Evolutionary conservation across 768 basidiomycete genomes (phyloP).

Genomic region (Myochromella boudieri): DNA sequence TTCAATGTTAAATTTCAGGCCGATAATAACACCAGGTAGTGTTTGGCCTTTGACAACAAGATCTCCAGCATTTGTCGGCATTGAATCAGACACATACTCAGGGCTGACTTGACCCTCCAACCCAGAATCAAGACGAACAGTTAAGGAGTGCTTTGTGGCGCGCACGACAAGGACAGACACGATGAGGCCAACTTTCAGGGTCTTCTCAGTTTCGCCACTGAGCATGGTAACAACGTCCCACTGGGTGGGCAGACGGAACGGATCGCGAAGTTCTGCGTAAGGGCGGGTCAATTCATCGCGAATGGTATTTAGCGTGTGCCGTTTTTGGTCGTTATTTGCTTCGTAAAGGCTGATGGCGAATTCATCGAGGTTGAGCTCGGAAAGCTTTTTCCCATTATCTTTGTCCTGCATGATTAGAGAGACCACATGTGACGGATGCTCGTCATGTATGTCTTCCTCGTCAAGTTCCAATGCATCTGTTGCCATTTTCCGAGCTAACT

Average conservation of each 20-base stretch:
- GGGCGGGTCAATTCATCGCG: slow-evolving; percentile 81
- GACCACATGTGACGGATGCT: slow-evolving; percentile 90
- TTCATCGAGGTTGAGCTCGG: slow-evolving; percentile 92
- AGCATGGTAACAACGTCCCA: slow-evolving; percentile 95
- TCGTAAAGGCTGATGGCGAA: slow-evolving; percentile 92
- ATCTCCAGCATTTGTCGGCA: slow-evolving; percentile 37
- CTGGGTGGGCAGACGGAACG: slow-evolving; percentile 61
- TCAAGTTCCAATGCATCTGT: slow-evolving; percentile 96
- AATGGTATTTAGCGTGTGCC: slow-evolving; percentile 87
- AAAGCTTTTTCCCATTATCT: slow-evolving; percentile 76
- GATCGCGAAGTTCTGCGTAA: slow-evolving; percentile 70
- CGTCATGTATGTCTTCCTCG: slow-evolving; percentile 92
- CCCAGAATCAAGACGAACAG: slow-evolving; percentile 88
- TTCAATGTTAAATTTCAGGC: slow-evolving; percentile 61
- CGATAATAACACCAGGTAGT: slow-evolving; percentile 75
- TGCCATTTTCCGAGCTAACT: slow-evolving; percentile 97
- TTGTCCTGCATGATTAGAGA: slow-evolving; percentile 80
- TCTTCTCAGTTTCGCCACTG: slow-evolving; percentile 84
- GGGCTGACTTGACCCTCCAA: slow-evolving; percentile 78
- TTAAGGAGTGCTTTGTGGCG: slow-evolving; percentile 47
- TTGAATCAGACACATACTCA: slow-evolving; percentile 56
- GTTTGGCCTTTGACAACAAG: slow-evolving; percentile 78
- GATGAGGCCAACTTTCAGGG: slow-evolving; percentile 76
- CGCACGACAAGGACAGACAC: slow-evolving; percentile 74
- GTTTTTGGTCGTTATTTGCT: slow-evolving; percentile 81